Conservation (phyloP, 352 stramenopile genomes). For the Phytophthora hibernalis region DNA sequence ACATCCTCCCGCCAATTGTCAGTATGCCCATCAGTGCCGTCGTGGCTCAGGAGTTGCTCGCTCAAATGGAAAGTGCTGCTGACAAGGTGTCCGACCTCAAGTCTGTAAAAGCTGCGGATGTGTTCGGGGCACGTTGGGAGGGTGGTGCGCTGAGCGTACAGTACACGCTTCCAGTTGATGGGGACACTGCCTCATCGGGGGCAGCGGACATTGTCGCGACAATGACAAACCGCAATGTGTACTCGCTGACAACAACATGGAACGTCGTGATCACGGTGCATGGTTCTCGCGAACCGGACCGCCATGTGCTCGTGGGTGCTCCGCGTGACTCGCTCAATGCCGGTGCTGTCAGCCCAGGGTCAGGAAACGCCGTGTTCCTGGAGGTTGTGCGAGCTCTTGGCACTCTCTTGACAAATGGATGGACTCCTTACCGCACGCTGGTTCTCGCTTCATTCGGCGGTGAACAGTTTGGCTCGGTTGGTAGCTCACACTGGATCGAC, state of each 20-base stretch:
- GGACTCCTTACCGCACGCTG: constrained; percentile 80
- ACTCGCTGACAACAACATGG: constrained; percentile 74
- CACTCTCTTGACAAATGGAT: constrained; percentile 68
- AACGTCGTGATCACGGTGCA: constrained; percentile 82
- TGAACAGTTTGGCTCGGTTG: constrained; percentile 81
- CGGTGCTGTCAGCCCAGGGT: constrained; percentile 67
- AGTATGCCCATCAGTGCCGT: constrained; percentile 77
- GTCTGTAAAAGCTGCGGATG: constrained; percentile 40
- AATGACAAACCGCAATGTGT: constrained; percentile 77
- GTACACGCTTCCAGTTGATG: constrained; percentile 39
- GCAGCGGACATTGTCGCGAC: constrained; percentile 37
- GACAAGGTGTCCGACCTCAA: constrained; percentile 20
- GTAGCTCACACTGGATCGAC: constrained; percentile 87
- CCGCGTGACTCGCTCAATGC: constrained; percentile 75
- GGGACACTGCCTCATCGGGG: constrained; percentile 31
- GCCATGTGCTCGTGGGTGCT: constrained; percentile 79
- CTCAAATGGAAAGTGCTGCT: constrained; percentile 25
- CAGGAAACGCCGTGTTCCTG: constrained; percentile 82
- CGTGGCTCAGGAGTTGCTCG: constrained; percentile 61
- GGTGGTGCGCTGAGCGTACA: constrained; percentile 37
- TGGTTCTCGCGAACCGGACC: constrained; percentile 75
- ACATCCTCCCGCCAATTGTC: constrained; percentile 73
- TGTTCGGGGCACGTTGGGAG: constrained; percentile 52
- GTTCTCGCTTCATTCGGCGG: constrained; percentile 81
- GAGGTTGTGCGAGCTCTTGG: constrained; percentile 71